Base-by-base conservation (phyloP, 2,329 filamentous ascomycete genomes). In the Parascedosporium putredinis region DNA sequence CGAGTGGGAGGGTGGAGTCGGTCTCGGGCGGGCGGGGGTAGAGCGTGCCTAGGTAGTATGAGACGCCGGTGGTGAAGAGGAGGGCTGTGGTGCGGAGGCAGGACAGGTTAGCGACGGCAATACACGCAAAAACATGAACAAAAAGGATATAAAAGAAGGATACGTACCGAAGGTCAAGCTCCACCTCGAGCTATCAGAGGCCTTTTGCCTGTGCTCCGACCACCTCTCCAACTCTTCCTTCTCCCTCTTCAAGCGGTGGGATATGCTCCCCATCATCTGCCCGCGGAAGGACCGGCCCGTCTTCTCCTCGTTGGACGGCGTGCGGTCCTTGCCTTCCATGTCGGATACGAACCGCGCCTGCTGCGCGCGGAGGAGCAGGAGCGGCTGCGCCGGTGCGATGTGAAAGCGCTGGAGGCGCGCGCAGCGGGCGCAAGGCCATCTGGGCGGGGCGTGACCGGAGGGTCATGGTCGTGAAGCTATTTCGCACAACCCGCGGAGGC, bases 1-100 rank as follows among this genome's bases (percentile, higher is more conserved):
- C 62, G 6, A 85, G 72, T 23, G 81, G 78, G 2, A 80, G 65
- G 9, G 82, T 85, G 55, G 81, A 85, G 29, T 64, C 61, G 9
- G 73, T 67, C 29, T 75, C 72, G 22, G 69, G 61, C 16, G 74
- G 70, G 47, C 68, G 73, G 27, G 73, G 73, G 57, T 70, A 73
- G 57, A 73, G 70, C 18, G 73, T 75, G 52, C 82, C 82, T 38
- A 82, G 62, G 61, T 73, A 81, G 64, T 81, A 86, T 52, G 75
- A 72, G 51, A 70, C 65, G 29, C 67, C 65, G 44, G 75, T 67
- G 44, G 75, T 70, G 47, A 70, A 71, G 45, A 80, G 60, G 53
- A 81, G 66, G 56, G 76, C 76, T 79, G 54, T 10, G 40, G 20
- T 16, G 10, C 44, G n/a, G 14, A 27, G n/a, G n/a, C n/a, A n/a